Evolutionary conservation across 352 stramenopile species (phyloP).

Genomic region (Phytophthora sp.): DNA sequence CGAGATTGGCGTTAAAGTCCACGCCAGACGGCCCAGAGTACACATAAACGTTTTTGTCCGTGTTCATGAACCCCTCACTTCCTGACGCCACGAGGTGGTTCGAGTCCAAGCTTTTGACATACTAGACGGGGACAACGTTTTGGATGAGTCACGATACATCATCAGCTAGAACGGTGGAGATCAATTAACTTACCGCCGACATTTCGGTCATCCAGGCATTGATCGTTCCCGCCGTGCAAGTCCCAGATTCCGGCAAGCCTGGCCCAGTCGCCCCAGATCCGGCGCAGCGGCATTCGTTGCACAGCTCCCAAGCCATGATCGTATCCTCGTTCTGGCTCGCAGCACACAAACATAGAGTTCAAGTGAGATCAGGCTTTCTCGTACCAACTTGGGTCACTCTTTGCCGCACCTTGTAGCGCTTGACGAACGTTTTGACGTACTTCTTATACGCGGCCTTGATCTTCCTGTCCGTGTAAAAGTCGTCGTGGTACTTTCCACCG

Average conservation of each 20-base stretch:
- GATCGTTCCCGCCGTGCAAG: conserved; percentile 30
- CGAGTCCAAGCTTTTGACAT: conserved; percentile 40
- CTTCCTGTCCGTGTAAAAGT: conserved; percentile 40
- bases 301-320: conserved; percentile 39
- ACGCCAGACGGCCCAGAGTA: conserved; percentile 43
- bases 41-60: conserved; percentile 42
- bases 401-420: conserved; percentile 20
- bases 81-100: conserved; percentile 41
- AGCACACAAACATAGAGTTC: too few relatives aligned
- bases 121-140: too few relatives aligned
- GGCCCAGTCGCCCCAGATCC: conserved; percentile 36
- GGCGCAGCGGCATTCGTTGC: conserved; percentile 37
- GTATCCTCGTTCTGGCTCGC: conserved; percentile 37
- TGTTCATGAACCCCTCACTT: conserved; percentile 49
- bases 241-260: conserved; percentile 28
- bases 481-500: conserved; percentile 39
- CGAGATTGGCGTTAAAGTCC: conserved; percentile 40
- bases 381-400: too few relatives aligned
- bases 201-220: conserved; percentile 43
- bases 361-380: too few relatives aligned
- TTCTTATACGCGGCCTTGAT: conserved; percentile 44
- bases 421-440: conserved; percentile 37
- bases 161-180: too few relatives aligned
- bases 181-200: conserved; percentile 35
- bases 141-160: too few relatives aligned